Conservation (phyloP, 1,284 basidiomycete genomes). For the Cutaneotrichosporon sp. region DNA sequence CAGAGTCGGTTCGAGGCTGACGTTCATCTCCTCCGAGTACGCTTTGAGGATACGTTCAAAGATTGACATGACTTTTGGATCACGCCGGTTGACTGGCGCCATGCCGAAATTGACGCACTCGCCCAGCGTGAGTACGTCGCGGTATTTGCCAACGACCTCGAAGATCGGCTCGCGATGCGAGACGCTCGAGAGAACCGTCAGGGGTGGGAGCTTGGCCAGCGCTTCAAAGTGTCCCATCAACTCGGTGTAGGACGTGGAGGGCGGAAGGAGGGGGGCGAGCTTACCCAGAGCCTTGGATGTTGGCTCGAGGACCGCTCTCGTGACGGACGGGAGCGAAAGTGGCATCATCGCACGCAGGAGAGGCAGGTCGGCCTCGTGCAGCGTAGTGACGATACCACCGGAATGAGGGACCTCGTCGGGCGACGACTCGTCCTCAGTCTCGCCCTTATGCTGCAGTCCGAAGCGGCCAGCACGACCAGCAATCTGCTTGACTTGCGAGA, state of each 20-base stretch:
- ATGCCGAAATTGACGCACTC: constrained; percentile 59
- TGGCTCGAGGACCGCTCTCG: constrained; percentile 54
- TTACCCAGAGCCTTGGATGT: constrained; percentile 41
- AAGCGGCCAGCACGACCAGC: constrained; percentile 93
- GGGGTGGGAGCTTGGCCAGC: constrained; percentile 57
- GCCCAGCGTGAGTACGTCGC: constrained; percentile 54
- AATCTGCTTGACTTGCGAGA: constrained; percentile 91
- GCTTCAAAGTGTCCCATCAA: constrained; percentile 39
- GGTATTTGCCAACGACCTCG: constrained; percentile 57
- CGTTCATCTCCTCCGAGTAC: constrained; percentile 51
- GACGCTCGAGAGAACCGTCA: constrained; percentile 56
- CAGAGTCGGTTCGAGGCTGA: constrained; percentile 52
- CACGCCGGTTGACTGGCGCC: constrained; percentile 56
- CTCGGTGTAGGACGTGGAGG: constrained; percentile 40
- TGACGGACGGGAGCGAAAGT: constrained; percentile 55
- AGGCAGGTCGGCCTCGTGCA: constrained; percentile 66
- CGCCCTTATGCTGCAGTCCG: constrained; percentile 60
- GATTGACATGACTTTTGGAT: constrained; percentile 50
- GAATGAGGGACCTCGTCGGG: constrained; percentile 49
- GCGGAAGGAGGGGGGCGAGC: constrained; percentile 54
- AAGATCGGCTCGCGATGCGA: constrained; percentile 48
- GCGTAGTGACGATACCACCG: constrained; percentile 71
- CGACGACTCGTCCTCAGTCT: constrained; percentile 4
- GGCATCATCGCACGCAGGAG: constrained; percentile 58
- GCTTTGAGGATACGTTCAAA: constrained; percentile 49